Base-by-base conservation (phyloP, 495 filamentous ascomycete species). In the Lasiosphaeria miniovina region DNA sequence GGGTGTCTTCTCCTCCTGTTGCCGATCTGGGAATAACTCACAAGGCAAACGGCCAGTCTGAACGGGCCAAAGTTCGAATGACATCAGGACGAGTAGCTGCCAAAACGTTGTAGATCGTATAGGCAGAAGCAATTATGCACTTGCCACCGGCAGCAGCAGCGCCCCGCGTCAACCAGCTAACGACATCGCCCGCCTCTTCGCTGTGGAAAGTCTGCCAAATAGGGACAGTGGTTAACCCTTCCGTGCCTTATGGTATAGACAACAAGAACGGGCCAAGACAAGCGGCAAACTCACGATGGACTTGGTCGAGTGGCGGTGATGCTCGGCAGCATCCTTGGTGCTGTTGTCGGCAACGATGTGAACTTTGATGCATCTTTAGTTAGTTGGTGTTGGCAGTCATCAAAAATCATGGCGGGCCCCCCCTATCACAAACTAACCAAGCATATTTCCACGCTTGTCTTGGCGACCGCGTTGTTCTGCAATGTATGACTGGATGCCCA, bases 141-240 rank as follows among this genome's bases (percentile, higher is more conserved):
- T 81, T 80, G 61, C 85, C 86, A 53, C 86, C 86, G 14, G 76
- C 63, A 17, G 77, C 71, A 32, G 86, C 83, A 40, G 76, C 79
- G 64, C 74, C 76, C 34, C 82, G 78, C 3, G 80, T 81, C 51
- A 88, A 76, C 60, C 90, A 81, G 36, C 86, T 83, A 36, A 91
- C 72, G 34, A 91, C 80, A 66, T 91, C 89, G 38, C 78, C 76
- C 0, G 85, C 80, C 55, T 81, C 78, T 69, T 92, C 89, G 14
- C 87, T 91, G 65, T 91, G 90, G 65, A 91, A 91, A 36, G 85
- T 84, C 78, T 87, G 36, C 14, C 33, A 57, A 36, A 36, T 6
- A 33, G 24, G 36, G 40, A 52, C 49, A 59, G 40, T 32, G 15
- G 43, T 36, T 14, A 14, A 4, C 41, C 43, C 7, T n/a, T n/a